Evolutionary conservation across 2,329 filamentous ascomycete species (phyloP).

Genomic region (Penicillium sp.): DNA sequence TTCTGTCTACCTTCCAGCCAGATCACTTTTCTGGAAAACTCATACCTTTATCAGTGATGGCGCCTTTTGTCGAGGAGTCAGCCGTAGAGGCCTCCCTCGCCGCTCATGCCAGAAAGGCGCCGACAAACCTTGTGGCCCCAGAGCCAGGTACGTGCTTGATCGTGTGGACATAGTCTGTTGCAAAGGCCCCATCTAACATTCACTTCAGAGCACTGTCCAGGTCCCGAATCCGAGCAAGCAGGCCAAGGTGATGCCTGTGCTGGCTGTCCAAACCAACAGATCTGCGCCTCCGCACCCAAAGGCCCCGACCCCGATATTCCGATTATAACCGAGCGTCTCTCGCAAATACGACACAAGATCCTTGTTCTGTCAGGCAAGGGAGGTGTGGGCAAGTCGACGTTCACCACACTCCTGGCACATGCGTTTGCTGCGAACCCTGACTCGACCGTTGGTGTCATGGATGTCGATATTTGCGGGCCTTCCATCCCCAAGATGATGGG

Average conservation of each 20-base stretch:
- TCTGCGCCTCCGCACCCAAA: constrained; percentile 93
- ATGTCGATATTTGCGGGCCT: constrained; percentile 96
- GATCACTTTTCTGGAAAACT: background rate
- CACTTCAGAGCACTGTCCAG: constrained; percentile 81
- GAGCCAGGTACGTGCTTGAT: constrained; percentile 67
- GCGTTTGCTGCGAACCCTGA: constrained; percentile 83
- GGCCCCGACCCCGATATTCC: constrained; percentile 94
- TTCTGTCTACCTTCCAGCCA: background rate
- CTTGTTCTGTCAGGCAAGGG: constrained; percentile 93
- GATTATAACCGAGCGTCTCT: constrained; percentile 81
- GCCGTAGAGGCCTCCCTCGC: constrained; percentile 71
- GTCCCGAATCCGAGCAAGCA: constrained; percentile 65
- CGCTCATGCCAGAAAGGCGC: constrained; percentile 77
- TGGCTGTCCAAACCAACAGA: constrained; percentile 92
- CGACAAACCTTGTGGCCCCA: constrained; percentile 80
- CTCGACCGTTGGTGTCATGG: constrained; percentile 89
- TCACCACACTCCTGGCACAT: constrained; percentile 85
- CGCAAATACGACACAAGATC: constrained; percentile 86
- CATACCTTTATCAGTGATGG: constrained; percentile 60
- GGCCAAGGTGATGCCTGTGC: constrained; percentile 80
- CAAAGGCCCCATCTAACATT: constrained; percentile 11
- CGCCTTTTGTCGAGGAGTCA: constrained; percentile 78
- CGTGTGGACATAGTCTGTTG: constrained; percentile 1
- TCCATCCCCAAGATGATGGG: constrained; percentile 99
- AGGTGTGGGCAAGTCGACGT: constrained; percentile 95